These are phyloP conservation scores for Plasmopara viticola DNA, from an alignment of 352 stramenopile species.

Conservation along the genomic window DNA sequence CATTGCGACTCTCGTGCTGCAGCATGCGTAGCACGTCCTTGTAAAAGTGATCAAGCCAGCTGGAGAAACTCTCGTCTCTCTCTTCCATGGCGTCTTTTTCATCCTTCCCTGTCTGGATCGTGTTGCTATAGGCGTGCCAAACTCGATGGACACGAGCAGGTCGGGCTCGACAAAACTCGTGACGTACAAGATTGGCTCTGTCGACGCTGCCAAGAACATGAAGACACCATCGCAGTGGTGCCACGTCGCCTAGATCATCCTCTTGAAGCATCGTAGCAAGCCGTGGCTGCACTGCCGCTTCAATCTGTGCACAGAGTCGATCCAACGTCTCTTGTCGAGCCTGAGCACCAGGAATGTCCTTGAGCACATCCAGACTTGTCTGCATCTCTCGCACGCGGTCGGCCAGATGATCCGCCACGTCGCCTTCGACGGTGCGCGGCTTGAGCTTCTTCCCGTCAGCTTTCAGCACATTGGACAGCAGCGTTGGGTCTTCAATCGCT, in stretches of 20 bases:
- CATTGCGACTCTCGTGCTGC: conserved; percentile 39
- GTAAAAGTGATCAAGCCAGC: conserved; percentile 59
- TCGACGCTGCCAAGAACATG: conserved; percentile 48
- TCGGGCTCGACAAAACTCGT: conserved; percentile 42
- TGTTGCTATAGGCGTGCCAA: conserved; percentile 44
- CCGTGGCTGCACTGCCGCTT: conserved; percentile 39
- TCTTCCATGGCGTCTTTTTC: conserved; percentile 4
- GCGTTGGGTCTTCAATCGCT: conserved; percentile 34
- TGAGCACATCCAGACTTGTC: conserved; percentile 49
- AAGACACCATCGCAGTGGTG: conserved; percentile 39
- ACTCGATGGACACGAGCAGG: conserved; percentile 43
- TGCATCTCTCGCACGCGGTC: conserved; percentile 58
- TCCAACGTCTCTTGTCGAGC: conserved; percentile 51
- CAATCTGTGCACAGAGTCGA: conserved; percentile 48
- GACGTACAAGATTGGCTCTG: conserved; percentile 31
- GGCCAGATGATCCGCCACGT: conserved; percentile 23
- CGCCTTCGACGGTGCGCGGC: background rate
- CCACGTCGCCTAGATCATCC: conserved; percentile 35
- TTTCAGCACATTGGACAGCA: conserved; percentile 13
- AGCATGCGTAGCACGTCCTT: conserved; percentile 46
- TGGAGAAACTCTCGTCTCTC: conserved; percentile 16
- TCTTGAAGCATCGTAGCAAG: conserved; percentile 35
- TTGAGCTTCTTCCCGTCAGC: conserved; percentile 4
- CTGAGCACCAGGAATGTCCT: conserved; percentile 51
- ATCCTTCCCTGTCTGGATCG: conserved; percentile 5